A percentile compares a stretch with the other conserved stretches of the same genome.
These are phyloP conservation scores for Leptodontidium sp. DNA, from an alignment of 2,329 filamentous ascomycete genomes.

Conservation along the genomic window DNA sequence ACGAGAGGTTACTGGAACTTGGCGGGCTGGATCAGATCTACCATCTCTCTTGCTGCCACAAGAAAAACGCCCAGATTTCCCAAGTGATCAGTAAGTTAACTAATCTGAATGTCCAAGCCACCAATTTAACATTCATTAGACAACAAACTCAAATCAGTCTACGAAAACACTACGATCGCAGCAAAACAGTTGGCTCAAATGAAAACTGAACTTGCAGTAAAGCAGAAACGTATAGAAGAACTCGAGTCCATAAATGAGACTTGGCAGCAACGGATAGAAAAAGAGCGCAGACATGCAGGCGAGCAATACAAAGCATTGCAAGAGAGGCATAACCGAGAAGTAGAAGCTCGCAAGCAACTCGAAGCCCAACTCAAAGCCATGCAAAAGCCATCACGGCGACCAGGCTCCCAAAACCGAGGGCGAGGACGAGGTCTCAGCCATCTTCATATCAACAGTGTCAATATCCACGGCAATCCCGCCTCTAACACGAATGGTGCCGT, in stretches of 20 bases:
- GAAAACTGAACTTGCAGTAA: conserved; percentile 27
- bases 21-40: conserved; percentile 59
- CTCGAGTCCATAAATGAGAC: conserved; percentile 34
- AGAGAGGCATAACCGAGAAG: conserved; percentile 35
- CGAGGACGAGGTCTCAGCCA: conserved; percentile 29
- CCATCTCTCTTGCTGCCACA: conserved; percentile 55
- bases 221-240: conserved; percentile 33
- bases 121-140: conserved; percentile 28
- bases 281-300: conserved; percentile 36
- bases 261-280: conserved; percentile 35
- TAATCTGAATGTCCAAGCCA: background rate
- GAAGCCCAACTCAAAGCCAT: conserved; percentile 31
- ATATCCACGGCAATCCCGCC: background rate
- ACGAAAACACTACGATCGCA: conserved; percentile 22
- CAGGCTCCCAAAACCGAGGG: conserved; percentile 28
- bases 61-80: conserved; percentile 47
- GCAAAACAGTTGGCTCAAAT: conserved; percentile 24
- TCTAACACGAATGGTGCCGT: background rate
- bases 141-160: conserved; percentile 33
- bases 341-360: conserved; percentile 30
- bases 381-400: conserved; percentile 24
- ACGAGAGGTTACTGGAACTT: conserved; percentile 54
- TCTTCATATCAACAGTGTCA: conserved; percentile 21
- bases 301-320: conserved; percentile 37
- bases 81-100: conserved; percentile 47